Base-by-base conservation (phyloP, 2,329 filamentous ascomycete species). In the Phialocephala sp. region DNA sequence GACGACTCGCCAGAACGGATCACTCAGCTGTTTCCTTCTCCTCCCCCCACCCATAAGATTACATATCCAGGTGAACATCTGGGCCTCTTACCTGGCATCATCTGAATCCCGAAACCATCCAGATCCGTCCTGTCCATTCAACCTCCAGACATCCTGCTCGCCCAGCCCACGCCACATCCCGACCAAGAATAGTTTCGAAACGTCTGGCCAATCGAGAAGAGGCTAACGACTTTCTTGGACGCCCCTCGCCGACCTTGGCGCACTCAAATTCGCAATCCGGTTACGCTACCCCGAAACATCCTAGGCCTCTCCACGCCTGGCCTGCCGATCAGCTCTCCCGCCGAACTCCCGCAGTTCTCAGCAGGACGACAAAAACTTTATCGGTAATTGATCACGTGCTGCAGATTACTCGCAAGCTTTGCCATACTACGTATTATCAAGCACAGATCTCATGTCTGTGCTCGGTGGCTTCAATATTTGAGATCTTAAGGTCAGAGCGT, bases 401-500 rank as follows among this genome's bases (percentile, higher is more conserved):
- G 50, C 6, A 24, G 3, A 35, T 14, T 5, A 47, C 18, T 54
- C 50, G 50, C 50, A 54, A 32, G 32, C 50, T 54, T 50, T 9
- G 45, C 45, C 45, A 50, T 6, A n/a, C 43, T n/a, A 47, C 18
- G 18, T n/a, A 47, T n/a, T 24, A n/a, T 24, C 45, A 9, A 6
- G 20, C 20, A 22, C 45, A 54, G 50, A 35, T 54, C 35, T 37
- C 55, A 57, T 37, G 55, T 57, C 55, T 57, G 55, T 57, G 55
- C 55, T 39, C 35, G 8, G n/a, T 39, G 32, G 36, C 32, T 57
- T 20, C 35, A 57, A 57, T 22, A 39, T 4, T 24, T 39, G 55
- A 57, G 55, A 57, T 57, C 35, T 55, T 24, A 27, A 22, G 55
- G 55, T 56, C 52, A 56, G 27, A 56, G 52, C 52, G 52, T 39